phyloP scores from a whole-genome alignment of 768 basidiomycete genomes.

The Kwoniella bestiolae region DNA sequence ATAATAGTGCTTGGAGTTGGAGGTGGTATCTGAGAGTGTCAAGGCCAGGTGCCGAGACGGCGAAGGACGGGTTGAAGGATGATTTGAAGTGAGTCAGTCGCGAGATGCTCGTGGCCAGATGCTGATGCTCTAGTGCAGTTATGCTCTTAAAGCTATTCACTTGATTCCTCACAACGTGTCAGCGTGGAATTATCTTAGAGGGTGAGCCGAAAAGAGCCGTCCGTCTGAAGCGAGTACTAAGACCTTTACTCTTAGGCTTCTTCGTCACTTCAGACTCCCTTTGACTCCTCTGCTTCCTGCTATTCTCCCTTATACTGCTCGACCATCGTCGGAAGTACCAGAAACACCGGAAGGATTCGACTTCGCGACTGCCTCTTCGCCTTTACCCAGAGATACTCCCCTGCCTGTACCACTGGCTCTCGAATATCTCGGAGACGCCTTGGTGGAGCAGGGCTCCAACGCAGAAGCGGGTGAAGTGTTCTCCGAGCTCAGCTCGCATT shows the following conservation, averaged over 20 bases:
- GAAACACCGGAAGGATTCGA: slow-evolving; percentile 30
- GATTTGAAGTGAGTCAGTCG: slow-evolving; percentile 74
- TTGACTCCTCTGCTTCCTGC: slow-evolving; percentile 66
- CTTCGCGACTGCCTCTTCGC: slow-evolving; percentile 25
- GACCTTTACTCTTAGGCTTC: slow-evolving; percentile 49
- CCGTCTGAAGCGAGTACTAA: too few species aligned
- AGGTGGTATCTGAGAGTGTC: slow-evolving; percentile 75
- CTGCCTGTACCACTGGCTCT: slow-evolving; percentile 74
- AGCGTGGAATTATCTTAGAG: slow-evolving; percentile 96
- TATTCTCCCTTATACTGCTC: slow-evolving; percentile 67
- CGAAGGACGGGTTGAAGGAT: slow-evolving; percentile 63
- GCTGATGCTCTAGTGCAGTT: slow-evolving; percentile 61
- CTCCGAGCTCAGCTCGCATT: slow-evolving; percentile 33
- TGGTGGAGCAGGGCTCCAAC: slow-evolving; percentile 13
- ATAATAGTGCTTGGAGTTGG: slow-evolving; percentile 98
- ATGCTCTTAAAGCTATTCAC: slow-evolving; percentile 79
- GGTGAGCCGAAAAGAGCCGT: slow-evolving; percentile 53
- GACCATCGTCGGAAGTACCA: slow-evolving; percentile 37
- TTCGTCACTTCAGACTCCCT: slow-evolving; percentile 67
- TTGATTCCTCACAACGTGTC: slow-evolving; percentile 90
- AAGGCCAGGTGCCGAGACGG: slow-evolving; percentile 68
- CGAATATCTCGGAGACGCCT: slow-evolving; percentile 28
- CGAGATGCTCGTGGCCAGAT: too few species aligned
- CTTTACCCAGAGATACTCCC: slow-evolving; percentile 64
- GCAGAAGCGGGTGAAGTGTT: slow-evolving; percentile 38